Conservation (phyloP, 1,284 basidiomycete genomes). For the Coniophora puteana region DNA sequence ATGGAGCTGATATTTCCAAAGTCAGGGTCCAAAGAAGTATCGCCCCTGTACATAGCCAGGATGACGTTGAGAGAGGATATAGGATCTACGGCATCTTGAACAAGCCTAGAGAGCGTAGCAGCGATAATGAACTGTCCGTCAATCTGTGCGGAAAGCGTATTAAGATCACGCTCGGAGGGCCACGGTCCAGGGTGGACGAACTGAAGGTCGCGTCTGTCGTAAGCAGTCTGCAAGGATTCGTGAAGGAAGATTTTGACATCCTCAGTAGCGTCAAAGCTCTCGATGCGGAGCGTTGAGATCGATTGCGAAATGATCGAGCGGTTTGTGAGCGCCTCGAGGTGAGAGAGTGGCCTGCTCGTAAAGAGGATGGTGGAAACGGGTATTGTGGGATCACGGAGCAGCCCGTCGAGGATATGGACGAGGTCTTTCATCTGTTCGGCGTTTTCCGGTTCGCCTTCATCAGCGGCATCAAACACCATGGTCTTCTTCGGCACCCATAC, state of each 20-base stretch:
- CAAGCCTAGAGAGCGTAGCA: slow-evolving; percentile 19
- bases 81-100: slow-evolving; percentile 11
- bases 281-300: slow-evolving; percentile 11
- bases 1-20: no score
- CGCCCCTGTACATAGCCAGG: no score
- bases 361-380: slow-evolving; percentile 16
- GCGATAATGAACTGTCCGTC: slow-evolving; percentile 27
- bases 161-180: slow-evolving; percentile 18
- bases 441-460: slow-evolving; percentile 21
- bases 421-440: slow-evolving; percentile 15
- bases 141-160: slow-evolving; percentile 17
- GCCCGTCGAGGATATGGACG: slow-evolving; percentile 10
- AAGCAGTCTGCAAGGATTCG: slow-evolving; percentile 8
- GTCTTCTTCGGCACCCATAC: slow-evolving; percentile 5
- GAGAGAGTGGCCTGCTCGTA: slow-evolving; percentile 15
- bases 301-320: slow-evolving; percentile 3
- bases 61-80: no score
- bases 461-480: slow-evolving; percentile 17
- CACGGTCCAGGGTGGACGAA: slow-evolving; percentile 18
- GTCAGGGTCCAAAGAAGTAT: no score
- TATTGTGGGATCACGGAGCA: slow-evolving; percentile 9
- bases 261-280: slow-evolving; percentile 13
- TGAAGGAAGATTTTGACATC: slow-evolving; percentile 18
- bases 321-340: slow-evolving; percentile 11
- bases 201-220: slow-evolving; percentile 16